These are phyloP conservation scores for Suillus plorans DNA, from an alignment of 768 basidiomycete species.

Conservation along the genomic window DNA sequence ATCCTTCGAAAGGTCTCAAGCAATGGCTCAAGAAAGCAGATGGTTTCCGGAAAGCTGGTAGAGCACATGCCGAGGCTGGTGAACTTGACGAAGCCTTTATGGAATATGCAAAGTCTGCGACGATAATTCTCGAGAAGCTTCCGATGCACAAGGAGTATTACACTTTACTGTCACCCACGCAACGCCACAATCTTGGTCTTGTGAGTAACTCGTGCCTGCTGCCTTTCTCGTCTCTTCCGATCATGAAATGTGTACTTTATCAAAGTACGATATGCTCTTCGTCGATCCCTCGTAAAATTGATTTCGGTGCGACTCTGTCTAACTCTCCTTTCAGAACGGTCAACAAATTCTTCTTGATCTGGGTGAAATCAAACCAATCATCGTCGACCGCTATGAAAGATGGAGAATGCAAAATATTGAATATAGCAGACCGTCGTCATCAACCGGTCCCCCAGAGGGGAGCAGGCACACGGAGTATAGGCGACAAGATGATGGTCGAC, in stretches of 20 bases:
- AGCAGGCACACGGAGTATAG: conserved; percentile 24
- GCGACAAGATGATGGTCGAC: conserved; percentile 16
- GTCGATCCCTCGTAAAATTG: neutral
- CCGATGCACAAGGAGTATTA: conserved; percentile 70
- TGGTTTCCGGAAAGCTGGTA: conserved; percentile 56
- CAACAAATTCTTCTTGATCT: conserved; percentile 71
- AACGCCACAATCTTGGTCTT: conserved; percentile 65
- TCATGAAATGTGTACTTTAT: conserved; percentile 1
- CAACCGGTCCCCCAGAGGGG: conserved; percentile 15
- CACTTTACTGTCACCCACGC: conserved; percentile 50
- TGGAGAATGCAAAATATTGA: conserved; percentile 52
- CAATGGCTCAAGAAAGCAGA: conserved; percentile 65
- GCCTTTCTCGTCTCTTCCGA: conserved; percentile 4
- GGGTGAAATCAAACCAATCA: conserved; percentile 58
- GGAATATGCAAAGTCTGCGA: conserved; percentile 70
- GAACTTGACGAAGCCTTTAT: conserved; percentile 76
- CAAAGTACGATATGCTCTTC: neutral
- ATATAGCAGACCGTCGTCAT: conserved; percentile 15
- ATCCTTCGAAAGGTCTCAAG: conserved; percentile 61
- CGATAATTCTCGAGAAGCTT: conserved; percentile 76
- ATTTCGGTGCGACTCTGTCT: conserved; percentile 13
- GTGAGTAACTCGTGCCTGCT: conserved; percentile 44
- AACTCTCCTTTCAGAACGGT: conserved; percentile 53
- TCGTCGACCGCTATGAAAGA: conserved; percentile 63
- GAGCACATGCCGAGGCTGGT: conserved; percentile 42